Conservation (phyloP, 805 yeast genomes). For the Cyberlindnera misumaiensis region DNA sequence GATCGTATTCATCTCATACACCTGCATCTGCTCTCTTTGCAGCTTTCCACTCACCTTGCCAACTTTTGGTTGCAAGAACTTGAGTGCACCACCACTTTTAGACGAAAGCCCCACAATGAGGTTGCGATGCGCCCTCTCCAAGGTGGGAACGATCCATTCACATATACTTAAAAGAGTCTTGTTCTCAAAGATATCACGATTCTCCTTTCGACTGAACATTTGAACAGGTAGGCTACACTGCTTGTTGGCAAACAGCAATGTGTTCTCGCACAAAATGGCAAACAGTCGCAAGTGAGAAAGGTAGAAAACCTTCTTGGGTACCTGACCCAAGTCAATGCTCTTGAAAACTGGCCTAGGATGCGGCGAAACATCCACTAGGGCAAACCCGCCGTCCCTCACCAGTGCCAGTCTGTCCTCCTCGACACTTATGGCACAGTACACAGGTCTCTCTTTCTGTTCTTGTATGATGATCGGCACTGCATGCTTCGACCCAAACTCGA, state of each 20-base stretch:
- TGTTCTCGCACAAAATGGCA: constrained; percentile 16
- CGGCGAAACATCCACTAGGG: constrained; percentile 17
- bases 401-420: constrained; percentile 16
- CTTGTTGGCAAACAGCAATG: constrained; percentile 16
- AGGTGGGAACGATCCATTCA: constrained; percentile 28
- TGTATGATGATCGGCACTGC: constrained; percentile 17
- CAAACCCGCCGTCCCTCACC: constrained; percentile 29
- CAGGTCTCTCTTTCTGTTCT: constrained; percentile 12
- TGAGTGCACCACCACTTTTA: constrained; percentile 17
- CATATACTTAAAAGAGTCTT: constrained; percentile 26
- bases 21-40: constrained; percentile 7
- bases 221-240: constrained; percentile 7
- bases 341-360: constrained; percentile 15
- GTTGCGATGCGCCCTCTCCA: constrained; percentile 18
- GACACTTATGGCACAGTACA: constrained; percentile 8
- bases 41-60: constrained; percentile 1
- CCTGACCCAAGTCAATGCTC: constrained; percentile 19
- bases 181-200: constrained; percentile 8
- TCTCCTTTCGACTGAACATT: constrained; percentile 6
- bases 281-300: constrained; percentile 17
- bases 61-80: constrained; percentile 15
- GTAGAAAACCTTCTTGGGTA: constrained; percentile 24
- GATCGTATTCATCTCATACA: constrained; percentile 11
- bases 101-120: constrained; percentile 29
- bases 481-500: constrained; percentile 2